Percentiles rank a stretch among this genome's conserved stretches.
Conservation (phyloP, 495 filamentous ascomycete species). For the Cryomyces minteri region DNA sequence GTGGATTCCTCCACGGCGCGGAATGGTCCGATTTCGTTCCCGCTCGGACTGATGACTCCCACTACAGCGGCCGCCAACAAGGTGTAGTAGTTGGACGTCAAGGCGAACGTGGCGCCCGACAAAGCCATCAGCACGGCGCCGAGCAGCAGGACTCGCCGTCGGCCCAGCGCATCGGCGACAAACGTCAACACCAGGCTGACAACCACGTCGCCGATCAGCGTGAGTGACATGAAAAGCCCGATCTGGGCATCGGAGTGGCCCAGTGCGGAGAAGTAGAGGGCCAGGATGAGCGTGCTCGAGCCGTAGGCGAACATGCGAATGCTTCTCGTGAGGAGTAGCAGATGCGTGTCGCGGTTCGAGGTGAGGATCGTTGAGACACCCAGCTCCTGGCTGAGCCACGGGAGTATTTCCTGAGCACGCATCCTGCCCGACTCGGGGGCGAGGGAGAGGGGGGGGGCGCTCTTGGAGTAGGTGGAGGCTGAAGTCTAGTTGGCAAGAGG, state of each 20-base stretch:
- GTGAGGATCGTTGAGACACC: slow-evolving; percentile 30
- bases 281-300: slow-evolving; percentile 55
- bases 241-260: slow-evolving; percentile 50
- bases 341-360: slow-evolving; percentile 42
- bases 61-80: slow-evolving; percentile 55
- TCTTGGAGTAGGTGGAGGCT: no score
- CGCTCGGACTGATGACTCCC: slow-evolving; percentile 68
- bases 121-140: slow-evolving; percentile 51
- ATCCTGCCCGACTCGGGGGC: no score
- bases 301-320: slow-evolving; percentile 70
- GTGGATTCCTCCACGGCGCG: slow-evolving; percentile 73
- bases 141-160: slow-evolving; percentile 45
- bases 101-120: slow-evolving; percentile 50
- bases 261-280: slow-evolving; percentile 46
- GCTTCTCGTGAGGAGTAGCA: slow-evolving; percentile 57
- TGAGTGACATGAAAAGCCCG: slow-evolving; percentile 78
- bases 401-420: no score
- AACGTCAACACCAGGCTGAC: slow-evolving; percentile 62
- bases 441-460: no score
- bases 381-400: slow-evolving; percentile 8
- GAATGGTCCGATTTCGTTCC: slow-evolving; percentile 68
- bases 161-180: slow-evolving; percentile 54
- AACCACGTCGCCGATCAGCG: slow-evolving; percentile 58
- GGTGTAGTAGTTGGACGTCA: slow-evolving; percentile 53
- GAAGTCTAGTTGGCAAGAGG: no score